Conservation (phyloP, 129 eudicot genomes). For the Deinandra increscens region DNA sequence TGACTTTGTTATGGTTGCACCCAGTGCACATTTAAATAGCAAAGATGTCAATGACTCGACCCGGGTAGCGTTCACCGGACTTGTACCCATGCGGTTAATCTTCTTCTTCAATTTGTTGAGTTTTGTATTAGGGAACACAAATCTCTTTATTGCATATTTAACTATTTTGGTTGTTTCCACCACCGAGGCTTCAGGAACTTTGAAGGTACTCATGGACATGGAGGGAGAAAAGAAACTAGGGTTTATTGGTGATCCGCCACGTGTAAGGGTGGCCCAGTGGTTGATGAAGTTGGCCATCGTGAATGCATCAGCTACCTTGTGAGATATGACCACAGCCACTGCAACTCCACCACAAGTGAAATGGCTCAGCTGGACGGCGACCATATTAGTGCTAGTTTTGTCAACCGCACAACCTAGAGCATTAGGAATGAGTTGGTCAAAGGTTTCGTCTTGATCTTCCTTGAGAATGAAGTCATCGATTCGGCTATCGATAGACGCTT, state of each 20-base stretch:
- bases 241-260: background rate
- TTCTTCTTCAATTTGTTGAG: conserved; percentile 10
- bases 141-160: conserved; percentile 16
- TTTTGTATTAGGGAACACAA: conserved; percentile 15
- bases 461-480: conserved; percentile 6
- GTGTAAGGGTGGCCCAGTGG: conserved; percentile 19
- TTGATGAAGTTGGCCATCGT: background rate
- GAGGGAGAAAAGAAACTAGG: background rate
- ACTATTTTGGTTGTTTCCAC: background rate
- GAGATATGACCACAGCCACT: conserved; percentile 9
- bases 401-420: background rate
- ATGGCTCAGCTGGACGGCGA: too few species aligned
- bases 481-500: conserved; percentile 1
- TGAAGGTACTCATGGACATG: background rate
- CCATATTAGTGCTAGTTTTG: conserved; percentile 16
- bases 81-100: conserved; percentile 12
- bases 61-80: conserved; percentile 2
- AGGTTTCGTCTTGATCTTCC: conserved; percentile 12
- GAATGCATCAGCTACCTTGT: conserved; percentile 13
- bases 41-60: conserved; percentile 8
- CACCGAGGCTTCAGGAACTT: background rate
- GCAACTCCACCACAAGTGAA: conserved; percentile 12
- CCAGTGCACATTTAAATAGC: conserved; percentile 16
- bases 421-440: conserved; percentile 11
- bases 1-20: conserved; percentile 1